phyloP scores from a whole-genome alignment of 176 grass and related monocot species.

The Dactylis glomerata region DNA sequence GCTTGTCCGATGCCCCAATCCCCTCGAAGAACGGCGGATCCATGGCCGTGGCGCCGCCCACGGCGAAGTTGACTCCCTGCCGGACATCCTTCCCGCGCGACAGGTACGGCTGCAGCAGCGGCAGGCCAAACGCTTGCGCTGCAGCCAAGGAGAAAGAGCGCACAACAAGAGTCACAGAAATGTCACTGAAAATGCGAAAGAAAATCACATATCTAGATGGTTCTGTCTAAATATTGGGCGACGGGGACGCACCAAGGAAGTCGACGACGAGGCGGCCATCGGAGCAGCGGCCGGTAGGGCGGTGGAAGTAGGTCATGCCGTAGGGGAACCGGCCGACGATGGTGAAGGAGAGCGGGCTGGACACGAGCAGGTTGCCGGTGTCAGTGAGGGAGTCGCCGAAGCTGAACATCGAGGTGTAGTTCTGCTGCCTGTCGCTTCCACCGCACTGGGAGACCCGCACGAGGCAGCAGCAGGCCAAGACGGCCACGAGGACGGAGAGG shows the following conservation, averaged over 20 bases:
- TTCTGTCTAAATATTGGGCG: neutral
- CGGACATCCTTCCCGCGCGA: conserved; percentile 37
- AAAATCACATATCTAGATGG: neutral
- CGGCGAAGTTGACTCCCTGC: conserved; percentile 84
- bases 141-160: neutral
- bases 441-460: conserved; percentile 27
- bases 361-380: conserved; percentile 67
- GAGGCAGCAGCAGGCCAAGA: conserved; percentile 36
- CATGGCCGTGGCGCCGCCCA: conserved; percentile 73
- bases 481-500: conserved; percentile 29
- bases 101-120: conserved; percentile 66
- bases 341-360: conserved; percentile 50
- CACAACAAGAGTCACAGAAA: neutral
- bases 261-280: conserved; percentile 83
- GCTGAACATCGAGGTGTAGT: conserved; percentile 84
- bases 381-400: conserved; percentile 86
- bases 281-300: conserved; percentile 78
- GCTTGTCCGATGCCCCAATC: conserved; percentile 43
- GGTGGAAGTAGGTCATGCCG: conserved; percentile 91
- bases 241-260: conserved; percentile 50
- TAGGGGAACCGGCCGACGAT: conserved; percentile 68
- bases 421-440: conserved; percentile 21
- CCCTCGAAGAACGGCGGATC: conserved; percentile 71
- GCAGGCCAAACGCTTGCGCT: conserved; percentile 83
- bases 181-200: neutral